Evolutionary conservation across 306 rosid genomes (phyloP).

Genomic region (Casuarina glauca): DNA sequence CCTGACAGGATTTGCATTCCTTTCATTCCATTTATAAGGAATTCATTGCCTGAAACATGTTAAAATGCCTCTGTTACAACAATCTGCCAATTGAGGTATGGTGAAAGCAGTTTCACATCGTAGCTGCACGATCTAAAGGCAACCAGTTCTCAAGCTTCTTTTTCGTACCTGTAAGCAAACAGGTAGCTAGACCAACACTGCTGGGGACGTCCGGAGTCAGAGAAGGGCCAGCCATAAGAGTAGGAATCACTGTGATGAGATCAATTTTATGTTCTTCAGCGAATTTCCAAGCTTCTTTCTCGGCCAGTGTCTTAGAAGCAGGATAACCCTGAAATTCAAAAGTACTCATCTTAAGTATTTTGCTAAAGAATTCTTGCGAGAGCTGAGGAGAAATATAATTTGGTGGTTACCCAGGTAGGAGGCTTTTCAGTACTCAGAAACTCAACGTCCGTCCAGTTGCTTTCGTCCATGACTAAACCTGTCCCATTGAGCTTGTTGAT

Average conservation of each 20-base stretch:
- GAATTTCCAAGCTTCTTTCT: constrained; percentile 76
- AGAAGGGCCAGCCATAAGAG: constrained; percentile 62
- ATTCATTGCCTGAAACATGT: constrained; percentile 55
- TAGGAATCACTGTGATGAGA: constrained; percentile 76
- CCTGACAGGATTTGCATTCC: constrained; percentile 76
- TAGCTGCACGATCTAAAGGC: not conserved
- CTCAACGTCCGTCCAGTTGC: constrained; percentile 67
- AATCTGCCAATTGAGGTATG: not conserved
- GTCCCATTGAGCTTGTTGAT: constrained; percentile 51
- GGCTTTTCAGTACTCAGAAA: constrained; percentile 60
- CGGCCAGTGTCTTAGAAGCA: constrained; percentile 68
- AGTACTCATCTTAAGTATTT: not conserved
- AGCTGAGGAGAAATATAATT: not conserved
- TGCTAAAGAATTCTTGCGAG: constrained; percentile 2
- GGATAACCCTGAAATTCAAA: constrained; percentile 66
- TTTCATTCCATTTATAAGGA: constrained; percentile 58
- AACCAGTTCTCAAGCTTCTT: not conserved
- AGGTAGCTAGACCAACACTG: constrained; percentile 49
- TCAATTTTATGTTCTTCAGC: constrained; percentile 67
- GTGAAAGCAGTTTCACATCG: not conserved
- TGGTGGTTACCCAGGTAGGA: constrained; percentile 65
- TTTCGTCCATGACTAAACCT: constrained; percentile 58
- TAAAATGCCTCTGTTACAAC: constrained; percentile 9
- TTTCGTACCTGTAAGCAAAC: constrained; percentile 59
- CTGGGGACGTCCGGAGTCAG: constrained; percentile 67